A percentile compares a stretch with the other conserved stretches of the same genome.
phyloP scores from a whole-genome alignment of 495 filamentous ascomycete genomes.

The Penicillium samsonianum region DNA sequence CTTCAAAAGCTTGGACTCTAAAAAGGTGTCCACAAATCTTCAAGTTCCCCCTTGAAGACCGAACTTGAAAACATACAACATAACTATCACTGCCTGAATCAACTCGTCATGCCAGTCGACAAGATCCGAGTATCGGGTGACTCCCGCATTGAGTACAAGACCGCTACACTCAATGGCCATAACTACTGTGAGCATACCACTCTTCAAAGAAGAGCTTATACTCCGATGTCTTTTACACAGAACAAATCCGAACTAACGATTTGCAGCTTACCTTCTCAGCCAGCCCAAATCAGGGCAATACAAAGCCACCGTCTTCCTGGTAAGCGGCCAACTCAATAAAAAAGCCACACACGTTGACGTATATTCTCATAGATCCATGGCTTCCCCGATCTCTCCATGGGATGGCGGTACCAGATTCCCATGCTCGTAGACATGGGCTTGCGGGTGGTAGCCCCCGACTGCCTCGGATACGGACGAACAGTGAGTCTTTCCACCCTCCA shows the following conservation, averaged over 20 bases:
- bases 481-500: constrained; percentile 37
- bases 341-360: constrained; percentile 6
- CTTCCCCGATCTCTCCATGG: constrained; percentile 68
- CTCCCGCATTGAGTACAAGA: constrained; percentile 61
- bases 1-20: background rate
- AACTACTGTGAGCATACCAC: constrained; percentile 54
- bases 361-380: constrained; percentile 54
- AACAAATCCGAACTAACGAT: background rate
- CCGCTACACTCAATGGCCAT: constrained; percentile 59
- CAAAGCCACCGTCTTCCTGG: constrained; percentile 66
- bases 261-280: constrained; percentile 59
- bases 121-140: constrained; percentile 63
- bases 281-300: constrained; percentile 54
- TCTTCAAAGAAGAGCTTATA: background rate
- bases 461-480: constrained; percentile 79
- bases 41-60: background rate
- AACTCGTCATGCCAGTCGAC: constrained; percentile 49
- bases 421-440: constrained; percentile 66
- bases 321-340: constrained; percentile 26
- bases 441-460: constrained; percentile 74
- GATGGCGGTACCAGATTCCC: constrained; percentile 85
- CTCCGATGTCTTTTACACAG: background rate
- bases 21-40: background rate
- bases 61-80: background rate
- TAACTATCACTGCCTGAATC: background rate